phyloP scores from a whole-genome alignment of 768 basidiomycete species.

The Pisolithus albus region DNA sequence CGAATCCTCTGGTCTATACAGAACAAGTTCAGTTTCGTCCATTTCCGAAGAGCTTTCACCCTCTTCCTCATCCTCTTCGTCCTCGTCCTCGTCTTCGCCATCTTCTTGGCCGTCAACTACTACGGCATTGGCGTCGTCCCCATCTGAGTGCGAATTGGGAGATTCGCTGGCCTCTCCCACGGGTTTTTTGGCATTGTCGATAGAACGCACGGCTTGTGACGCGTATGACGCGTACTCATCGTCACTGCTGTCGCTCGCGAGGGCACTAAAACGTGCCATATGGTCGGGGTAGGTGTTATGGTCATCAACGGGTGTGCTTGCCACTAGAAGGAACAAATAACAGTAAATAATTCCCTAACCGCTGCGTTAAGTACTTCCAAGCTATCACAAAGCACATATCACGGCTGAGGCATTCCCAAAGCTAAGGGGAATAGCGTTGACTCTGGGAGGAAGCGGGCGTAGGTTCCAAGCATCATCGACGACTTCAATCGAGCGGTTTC shows the following conservation, averaged over 20 bases:
- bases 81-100: slow-evolving; percentile 18
- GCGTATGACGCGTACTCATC: slow-evolving; percentile 38
- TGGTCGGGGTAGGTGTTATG: slow-evolving; percentile 18
- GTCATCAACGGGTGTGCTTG: not conserved
- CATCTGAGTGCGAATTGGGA: slow-evolving; percentile 22
- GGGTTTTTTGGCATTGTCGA: slow-evolving; percentile 14
- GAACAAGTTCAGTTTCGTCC: slow-evolving; percentile 44
- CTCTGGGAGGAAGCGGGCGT: no score
- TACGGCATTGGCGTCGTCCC: slow-evolving; percentile 16
- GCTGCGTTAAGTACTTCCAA: not conserved
- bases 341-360: slow-evolving; percentile 6
- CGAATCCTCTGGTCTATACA: slow-evolving; percentile 38
- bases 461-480: no score
- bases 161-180: slow-evolving; percentile 28
- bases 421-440: no score
- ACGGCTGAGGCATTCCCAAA: no score
- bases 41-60: slow-evolving; percentile 39
- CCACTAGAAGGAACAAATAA: slow-evolving; percentile 23
- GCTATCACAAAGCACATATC: no score
- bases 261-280: slow-evolving; percentile 64
- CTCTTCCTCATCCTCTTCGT: slow-evolving; percentile 33
- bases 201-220: slow-evolving; percentile 20
- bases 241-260: slow-evolving; percentile 50
- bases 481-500: no score
- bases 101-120: slow-evolving; percentile 20